Percentiles rank a stretch among this genome's conserved stretches.
Conservation (phyloP, 305 asterid genomes). For the Rubia balearica region DNA sequence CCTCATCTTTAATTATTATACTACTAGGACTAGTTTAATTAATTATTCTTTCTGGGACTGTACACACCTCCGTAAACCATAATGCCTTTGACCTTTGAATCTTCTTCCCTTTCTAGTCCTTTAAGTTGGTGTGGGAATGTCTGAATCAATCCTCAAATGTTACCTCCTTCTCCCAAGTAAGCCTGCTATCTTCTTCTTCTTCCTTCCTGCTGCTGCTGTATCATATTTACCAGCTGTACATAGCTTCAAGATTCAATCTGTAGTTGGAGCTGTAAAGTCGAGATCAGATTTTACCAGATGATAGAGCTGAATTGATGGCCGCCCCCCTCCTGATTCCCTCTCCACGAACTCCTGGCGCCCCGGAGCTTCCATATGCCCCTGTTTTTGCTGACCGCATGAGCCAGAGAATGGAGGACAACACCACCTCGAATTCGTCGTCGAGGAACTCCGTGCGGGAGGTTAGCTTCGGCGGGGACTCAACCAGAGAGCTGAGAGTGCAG, state of each 20-base stretch:
- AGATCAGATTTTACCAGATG: conserved; percentile 25
- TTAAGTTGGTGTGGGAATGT: conserved; percentile 12
- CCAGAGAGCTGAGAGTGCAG: conserved; percentile 47
- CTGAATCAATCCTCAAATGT: neutral
- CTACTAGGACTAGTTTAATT: neutral
- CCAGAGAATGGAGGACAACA: conserved; percentile 24
- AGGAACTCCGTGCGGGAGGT: conserved; percentile 53
- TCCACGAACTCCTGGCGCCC: conserved; percentile 28
- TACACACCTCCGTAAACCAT: neutral
- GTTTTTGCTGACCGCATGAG: conserved; percentile 32
- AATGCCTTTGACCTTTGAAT: conserved; percentile 58
- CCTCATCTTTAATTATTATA: neutral
- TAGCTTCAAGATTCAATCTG: conserved; percentile 6
- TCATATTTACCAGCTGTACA: neutral
- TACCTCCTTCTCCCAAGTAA: conserved; percentile 20
- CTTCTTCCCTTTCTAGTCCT: conserved; percentile 11
- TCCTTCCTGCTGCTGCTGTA: neutral
- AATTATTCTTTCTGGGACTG: neutral
- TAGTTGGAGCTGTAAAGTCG: neutral
- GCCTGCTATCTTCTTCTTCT: conserved; percentile 8
- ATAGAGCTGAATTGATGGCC: conserved; percentile 31
- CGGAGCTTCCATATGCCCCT: conserved; percentile 31
- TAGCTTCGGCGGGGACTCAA: conserved; percentile 49
- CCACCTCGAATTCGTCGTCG: conserved; percentile 41
- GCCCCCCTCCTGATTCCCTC: conserved; percentile 41